Conservation (phyloP, 1,139 yeast genomes). For the Geotrichum klebahnii region DNA sequence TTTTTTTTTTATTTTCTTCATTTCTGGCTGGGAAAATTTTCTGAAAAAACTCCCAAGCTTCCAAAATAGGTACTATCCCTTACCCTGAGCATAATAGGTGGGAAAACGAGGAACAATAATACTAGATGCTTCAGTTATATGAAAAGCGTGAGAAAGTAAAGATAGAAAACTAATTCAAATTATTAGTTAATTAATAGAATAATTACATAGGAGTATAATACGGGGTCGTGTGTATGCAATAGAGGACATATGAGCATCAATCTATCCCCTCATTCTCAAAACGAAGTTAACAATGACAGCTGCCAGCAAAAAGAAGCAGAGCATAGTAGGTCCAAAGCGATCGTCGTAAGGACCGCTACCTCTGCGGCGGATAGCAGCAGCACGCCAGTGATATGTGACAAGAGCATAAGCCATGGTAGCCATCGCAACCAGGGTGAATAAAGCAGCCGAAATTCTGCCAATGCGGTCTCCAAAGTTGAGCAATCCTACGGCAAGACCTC, state of each 20-base stretch:
- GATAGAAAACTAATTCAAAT: neutral
- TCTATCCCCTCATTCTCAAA: constrained; percentile 57
- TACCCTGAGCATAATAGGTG: no score
- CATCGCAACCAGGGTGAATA: constrained; percentile 91
- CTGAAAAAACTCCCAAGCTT: constrained; percentile 5
- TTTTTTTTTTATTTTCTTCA: neutral
- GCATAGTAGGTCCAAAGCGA: constrained; percentile 97
- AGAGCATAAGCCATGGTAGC: constrained; percentile 95
- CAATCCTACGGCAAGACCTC: constrained; percentile 93
- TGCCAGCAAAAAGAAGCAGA: constrained; percentile 83
- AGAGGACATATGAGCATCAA: neutral
- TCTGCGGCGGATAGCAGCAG: constrained; percentile 93
- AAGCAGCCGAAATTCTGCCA: constrained; percentile 88
- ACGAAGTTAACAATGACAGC: constrained; percentile 92
- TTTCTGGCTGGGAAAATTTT: constrained; percentile 9
- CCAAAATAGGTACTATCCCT: neutral
- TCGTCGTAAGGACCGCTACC: constrained; percentile 98
- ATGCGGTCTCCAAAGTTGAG: constrained; percentile 92
- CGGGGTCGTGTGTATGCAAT: neutral
- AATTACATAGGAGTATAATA: neutral
- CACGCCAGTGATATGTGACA: constrained; percentile 98
- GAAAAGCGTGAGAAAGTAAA: neutral
- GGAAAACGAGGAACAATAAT: no score
- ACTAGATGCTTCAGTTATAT: neutral
- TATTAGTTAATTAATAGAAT: neutral